Conservation (phyloP, 1,284 basidiomycete genomes). For the Ceratobasidium sp. region DNA sequence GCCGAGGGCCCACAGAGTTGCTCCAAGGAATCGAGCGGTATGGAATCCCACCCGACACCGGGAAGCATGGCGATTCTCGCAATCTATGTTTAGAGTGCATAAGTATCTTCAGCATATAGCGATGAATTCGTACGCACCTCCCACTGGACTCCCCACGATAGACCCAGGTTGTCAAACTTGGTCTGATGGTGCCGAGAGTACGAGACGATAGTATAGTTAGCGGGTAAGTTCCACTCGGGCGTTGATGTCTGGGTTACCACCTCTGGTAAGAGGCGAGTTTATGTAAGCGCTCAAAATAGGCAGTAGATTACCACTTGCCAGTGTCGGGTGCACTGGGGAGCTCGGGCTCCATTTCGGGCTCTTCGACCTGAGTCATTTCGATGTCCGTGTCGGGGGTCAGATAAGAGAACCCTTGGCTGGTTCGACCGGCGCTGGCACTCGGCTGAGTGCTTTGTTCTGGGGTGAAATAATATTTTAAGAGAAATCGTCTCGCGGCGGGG, state of each 20-base stretch:
- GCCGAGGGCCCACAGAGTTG: slow-evolving; percentile 23
- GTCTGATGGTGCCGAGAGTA: slow-evolving; percentile 27
- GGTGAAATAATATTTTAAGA: background rate
- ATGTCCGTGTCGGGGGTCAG: slow-evolving; percentile 5
- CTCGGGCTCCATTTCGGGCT: background rate
- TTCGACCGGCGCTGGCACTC: background rate
- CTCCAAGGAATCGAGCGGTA: background rate
- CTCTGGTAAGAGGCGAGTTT: background rate
- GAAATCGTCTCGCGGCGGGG: too few species aligned
- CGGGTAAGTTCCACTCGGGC: slow-evolving; percentile 3
- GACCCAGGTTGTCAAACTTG: slow-evolving; percentile 38
- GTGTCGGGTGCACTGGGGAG: background rate
- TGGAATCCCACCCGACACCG: slow-evolving; percentile 36
- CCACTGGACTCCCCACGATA: slow-evolving; percentile 44
- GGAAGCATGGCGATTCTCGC: slow-evolving; percentile 26
- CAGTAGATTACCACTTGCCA: background rate
- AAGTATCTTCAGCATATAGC: background rate
- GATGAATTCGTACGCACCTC: background rate
- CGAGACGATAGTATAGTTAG: background rate
- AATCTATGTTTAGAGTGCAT: background rate
- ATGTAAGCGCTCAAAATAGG: background rate
- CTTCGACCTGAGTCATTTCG: slow-evolving; percentile 5
- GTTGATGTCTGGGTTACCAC: background rate
- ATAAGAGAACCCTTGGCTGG: background rate
- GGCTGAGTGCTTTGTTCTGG: slow-evolving; percentile 2